Percentiles rank a stretch among this genome's conserved stretches.
Evolutionary conservation across 2,329 filamentous ascomycete species (phyloP).

Genomic region (Myriangium duriaei): DNA sequence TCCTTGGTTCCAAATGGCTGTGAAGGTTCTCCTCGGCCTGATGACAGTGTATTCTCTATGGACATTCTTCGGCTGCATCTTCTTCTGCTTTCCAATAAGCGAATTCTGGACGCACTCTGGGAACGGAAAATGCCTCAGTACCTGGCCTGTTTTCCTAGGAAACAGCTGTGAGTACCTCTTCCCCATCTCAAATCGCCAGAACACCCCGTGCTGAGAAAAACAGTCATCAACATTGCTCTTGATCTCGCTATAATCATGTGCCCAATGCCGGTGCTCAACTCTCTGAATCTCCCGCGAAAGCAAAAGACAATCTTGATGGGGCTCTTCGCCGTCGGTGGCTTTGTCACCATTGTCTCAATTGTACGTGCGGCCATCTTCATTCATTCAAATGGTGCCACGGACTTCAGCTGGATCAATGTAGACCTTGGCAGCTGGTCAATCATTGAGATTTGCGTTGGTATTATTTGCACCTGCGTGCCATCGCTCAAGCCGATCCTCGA

Average conservation of each 20-base stretch:
- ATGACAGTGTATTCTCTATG: slow-evolving; percentile 21
- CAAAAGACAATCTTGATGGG: slow-evolving; percentile 21
- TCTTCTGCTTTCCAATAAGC: slow-evolving; percentile 30
- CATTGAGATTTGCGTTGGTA: slow-evolving; percentile 18
- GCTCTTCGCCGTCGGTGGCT: slow-evolving; percentile 22
- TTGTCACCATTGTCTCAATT: slow-evolving; percentile 19
- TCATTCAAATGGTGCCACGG: slow-evolving; percentile 14
- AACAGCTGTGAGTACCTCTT: slow-evolving; percentile 23
- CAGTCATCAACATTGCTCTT: slow-evolving; percentile 22
- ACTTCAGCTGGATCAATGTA: slow-evolving; percentile 18
- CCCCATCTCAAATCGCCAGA: no score
- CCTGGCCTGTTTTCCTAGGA: slow-evolving; percentile 23
- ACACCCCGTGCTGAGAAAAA: slow-evolving; percentile 15
- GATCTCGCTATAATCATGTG: slow-evolving; percentile 22
- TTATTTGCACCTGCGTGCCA: slow-evolving; percentile 17
- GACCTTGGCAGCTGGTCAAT: slow-evolving; percentile 18
- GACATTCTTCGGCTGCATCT: slow-evolving; percentile 24
- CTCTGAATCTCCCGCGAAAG: slow-evolving; percentile 18
- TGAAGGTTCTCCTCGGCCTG: slow-evolving; percentile 29
- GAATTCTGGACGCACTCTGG: slow-evolving; percentile 29
- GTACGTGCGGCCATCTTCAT: slow-evolving; percentile 17
- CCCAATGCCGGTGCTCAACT: slow-evolving; percentile 21
- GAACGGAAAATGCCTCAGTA: slow-evolving; percentile 26
- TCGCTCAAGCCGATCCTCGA: slow-evolving; percentile 14
- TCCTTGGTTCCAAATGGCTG: slow-evolving; percentile 25